A percentile compares a stretch with the other conserved stretches of the same genome.
Conservation (phyloP, 2,329 filamentous ascomycete species). For the Trichophyton rubrum region DNA sequence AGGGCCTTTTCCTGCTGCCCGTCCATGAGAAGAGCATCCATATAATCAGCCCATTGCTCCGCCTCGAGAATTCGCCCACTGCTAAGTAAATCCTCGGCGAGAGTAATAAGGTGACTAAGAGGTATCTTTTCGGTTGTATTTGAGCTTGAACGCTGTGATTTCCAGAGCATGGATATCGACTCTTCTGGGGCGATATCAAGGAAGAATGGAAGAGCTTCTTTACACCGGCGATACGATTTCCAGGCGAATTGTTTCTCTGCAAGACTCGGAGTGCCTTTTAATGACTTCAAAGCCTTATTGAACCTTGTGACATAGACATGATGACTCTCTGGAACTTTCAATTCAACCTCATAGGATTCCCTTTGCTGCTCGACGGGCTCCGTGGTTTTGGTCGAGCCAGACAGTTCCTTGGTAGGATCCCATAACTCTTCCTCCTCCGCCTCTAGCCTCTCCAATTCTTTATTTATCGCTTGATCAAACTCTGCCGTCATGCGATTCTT, state of each 20-base stretch:
- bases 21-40: constrained; percentile 55
- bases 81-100: constrained; percentile 54
- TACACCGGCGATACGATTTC: constrained; percentile 41
- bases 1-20: constrained; percentile 50
- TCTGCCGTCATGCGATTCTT: constrained; percentile 6
- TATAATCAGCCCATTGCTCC: constrained; percentile 51
- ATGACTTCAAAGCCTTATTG: constrained; percentile 26
- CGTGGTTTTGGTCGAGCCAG: constrained; percentile 5
- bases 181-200: constrained; percentile 47
- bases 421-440: constrained; percentile 27
- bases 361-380: constrained; percentile 9
- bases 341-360: constrained; percentile 22
- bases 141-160: constrained; percentile 38
- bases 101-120: constrained; percentile 43
- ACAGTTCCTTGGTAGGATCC: constrained; percentile 18
- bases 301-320: constrained; percentile 30
- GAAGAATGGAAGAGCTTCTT: constrained; percentile 33
- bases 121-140: constrained; percentile 15
- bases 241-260: constrained; percentile 31
- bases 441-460: constrained; percentile 23
- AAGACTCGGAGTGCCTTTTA: constrained; percentile 20
- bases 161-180: constrained; percentile 56
- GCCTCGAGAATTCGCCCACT: constrained; percentile 44
- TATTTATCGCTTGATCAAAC: constrained; percentile 6
- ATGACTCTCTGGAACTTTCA: constrained; percentile 25